Percentiles rank a stretch among this genome's conserved stretches.
phyloP scores from a whole-genome alignment of 1,284 basidiomycete genomes.

The Rhodotorula sp. region DNA sequence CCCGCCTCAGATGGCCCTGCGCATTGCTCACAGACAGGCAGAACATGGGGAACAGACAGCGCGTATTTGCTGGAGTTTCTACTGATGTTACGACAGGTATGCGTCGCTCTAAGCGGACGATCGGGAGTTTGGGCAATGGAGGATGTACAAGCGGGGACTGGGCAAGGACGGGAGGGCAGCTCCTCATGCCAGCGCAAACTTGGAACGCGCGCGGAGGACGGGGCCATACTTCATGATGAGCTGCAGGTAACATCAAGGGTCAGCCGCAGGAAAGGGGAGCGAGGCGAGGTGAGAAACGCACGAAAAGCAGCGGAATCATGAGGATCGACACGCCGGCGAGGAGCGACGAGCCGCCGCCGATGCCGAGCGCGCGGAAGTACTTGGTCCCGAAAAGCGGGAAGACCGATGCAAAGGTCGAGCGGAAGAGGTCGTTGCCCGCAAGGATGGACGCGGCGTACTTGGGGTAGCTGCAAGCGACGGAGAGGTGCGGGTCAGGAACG shows the following conservation, averaged over 20 bases:
- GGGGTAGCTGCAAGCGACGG: constrained; percentile 18
- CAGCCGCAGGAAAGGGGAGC: not conserved
- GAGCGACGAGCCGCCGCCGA: constrained; percentile 46
- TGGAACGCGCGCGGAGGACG: constrained; percentile 23
- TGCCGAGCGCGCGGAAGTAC: constrained; percentile 44
- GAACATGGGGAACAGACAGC: too few species aligned
- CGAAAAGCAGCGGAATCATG: constrained; percentile 45
- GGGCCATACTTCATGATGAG: constrained; percentile 16
- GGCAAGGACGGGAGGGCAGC: not conserved
- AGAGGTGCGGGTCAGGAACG: constrained; percentile 2
- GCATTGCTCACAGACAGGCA: too few species aligned
- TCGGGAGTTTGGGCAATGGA: too few species aligned
- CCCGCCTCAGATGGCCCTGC: too few species aligned
- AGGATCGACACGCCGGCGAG: constrained; percentile 46
- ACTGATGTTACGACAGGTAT: too few species aligned
- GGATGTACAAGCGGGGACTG: too few species aligned
- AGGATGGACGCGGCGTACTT: constrained; percentile 38
- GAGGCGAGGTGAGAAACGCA: not conserved
- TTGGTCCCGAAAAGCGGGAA: constrained; percentile 47
- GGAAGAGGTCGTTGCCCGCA: constrained; percentile 43
- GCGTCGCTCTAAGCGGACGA: too few species aligned
- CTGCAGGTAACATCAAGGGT: not conserved
- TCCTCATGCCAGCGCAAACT: not conserved
- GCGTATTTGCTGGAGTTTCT: too few species aligned
- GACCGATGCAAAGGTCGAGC: constrained; percentile 20